Base-by-base conservation (phyloP, 345 rosid species). In the Heritiera fomes region DNA sequence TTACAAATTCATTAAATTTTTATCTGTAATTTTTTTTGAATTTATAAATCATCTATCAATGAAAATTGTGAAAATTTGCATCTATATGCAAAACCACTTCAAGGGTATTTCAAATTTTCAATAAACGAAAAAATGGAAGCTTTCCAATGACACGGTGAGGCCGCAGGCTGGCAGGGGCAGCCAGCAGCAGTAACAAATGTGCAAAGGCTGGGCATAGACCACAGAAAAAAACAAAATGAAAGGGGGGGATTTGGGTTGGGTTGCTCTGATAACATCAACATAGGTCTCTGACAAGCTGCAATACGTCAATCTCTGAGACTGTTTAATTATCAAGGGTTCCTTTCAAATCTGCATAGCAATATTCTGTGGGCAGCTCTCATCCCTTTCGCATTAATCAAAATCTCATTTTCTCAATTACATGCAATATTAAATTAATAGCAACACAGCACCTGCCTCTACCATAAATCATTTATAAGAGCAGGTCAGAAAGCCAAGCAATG, bases 291-390 rank as follows among this genome's bases (percentile, higher is more conserved):
- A 61, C 66, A 61, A 61, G 66, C 41, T 50, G 55, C 34, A 20
- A 28, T 28, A 40, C 50, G 61, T 50, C 61, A 13, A 49, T 30
- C 75, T 45, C 8, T 70, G 59, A n/a, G 56, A 30, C 34, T 4
- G 66, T 61, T 70, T 32, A 47, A 43, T 28, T 47, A 71, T 50
- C 75, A 71, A 38, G 77, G 66, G 81, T 75, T 78, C 77, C 80
- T 78, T 78, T 83, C 83, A 80, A 74, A 77, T 78, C 80, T 78
- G 10, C 0, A 69, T 3, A 17, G 82, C 43, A 78, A 75, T 80
- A 78, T 80, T 80, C 46, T 80, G 75, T 40, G 78, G 80, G 75
- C 62, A 71, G 49, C 80, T 67, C 73, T 56, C 64, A 69, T 68
- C 83, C 43, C 79, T 73, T 60, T 80, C 77, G 20, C 76, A 70